These are phyloP conservation scores for Gossypium herbaceum DNA, from an alignment of 345 rosid genomes.

Conservation along the genomic window DNA sequence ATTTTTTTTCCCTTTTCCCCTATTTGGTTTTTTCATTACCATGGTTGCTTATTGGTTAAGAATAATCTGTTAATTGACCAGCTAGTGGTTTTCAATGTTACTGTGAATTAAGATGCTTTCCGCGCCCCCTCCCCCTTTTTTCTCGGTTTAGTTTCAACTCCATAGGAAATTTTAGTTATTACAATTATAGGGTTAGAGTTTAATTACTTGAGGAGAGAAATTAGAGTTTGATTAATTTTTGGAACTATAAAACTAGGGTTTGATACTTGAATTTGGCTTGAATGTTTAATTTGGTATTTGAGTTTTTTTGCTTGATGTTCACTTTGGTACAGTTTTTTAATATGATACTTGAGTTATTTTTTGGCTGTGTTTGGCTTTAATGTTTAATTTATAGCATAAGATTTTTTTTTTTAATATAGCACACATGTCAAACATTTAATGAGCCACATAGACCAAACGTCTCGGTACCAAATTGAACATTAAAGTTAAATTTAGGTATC, in stretches of 20 bases:
- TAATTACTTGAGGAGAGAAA: neutral
- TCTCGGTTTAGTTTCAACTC: neutral
- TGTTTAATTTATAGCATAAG: too few species aligned
- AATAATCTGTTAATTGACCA: neutral
- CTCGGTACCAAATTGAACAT: too few species aligned
- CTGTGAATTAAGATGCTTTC: neutral
- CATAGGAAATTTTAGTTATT: neutral
- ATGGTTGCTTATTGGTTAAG: neutral
- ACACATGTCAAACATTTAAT: too few species aligned
- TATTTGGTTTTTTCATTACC: neutral
- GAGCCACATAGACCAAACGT: too few species aligned
- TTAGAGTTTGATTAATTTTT: neutral
- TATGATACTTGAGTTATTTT: too few species aligned
- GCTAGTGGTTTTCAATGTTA: neutral
- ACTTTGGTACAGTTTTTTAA: too few species aligned
- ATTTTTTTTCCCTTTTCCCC: neutral
- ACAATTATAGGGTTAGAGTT: neutral
- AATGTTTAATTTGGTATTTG: too few species aligned
- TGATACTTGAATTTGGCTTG: too few species aligned
- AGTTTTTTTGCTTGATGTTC: too few species aligned
- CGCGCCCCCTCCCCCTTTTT: neutral
- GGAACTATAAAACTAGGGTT: neutral
- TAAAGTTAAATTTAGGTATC: too few species aligned
- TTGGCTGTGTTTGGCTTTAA: too few species aligned
- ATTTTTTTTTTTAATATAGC: too few species aligned